Evolutionary conservation across 2,329 filamentous ascomycete genomes (phyloP).

Genomic region (Ambrosiella cleistominuta): DNA sequence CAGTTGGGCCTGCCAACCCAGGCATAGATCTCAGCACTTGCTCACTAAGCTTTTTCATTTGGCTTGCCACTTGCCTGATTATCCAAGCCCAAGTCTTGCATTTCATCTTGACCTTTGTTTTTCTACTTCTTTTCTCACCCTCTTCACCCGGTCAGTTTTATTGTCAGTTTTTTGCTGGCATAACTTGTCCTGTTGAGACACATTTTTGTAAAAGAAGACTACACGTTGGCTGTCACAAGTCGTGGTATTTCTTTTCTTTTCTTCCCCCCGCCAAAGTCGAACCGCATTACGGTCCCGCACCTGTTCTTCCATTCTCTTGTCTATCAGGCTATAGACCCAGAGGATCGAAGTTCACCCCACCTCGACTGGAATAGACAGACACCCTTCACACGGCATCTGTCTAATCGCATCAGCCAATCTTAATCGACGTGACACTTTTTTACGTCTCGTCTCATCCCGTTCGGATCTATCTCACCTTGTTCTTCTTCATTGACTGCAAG

Average conservation of each 20-base stretch:
- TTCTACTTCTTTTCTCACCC: constrained; percentile 10
- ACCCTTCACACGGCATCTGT: neutral
- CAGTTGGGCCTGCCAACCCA: neutral
- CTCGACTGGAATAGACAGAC: too few species aligned
- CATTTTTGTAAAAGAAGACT: constrained; percentile 9
- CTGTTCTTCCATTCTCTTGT: constrained; percentile 8
- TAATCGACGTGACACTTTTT: neutral
- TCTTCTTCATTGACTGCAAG: neutral
- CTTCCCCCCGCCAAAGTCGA: neutral
- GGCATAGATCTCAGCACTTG: neutral
- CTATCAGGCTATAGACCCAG: constrained; percentile 13
- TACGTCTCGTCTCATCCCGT: neutral
- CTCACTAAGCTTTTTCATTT: too few species aligned
- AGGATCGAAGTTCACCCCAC: constrained; percentile 4
- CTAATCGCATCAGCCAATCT: neutral
- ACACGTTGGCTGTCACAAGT: constrained; percentile 10
- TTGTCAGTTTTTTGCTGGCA: constrained; percentile 14
- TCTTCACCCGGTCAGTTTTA: constrained; percentile 13
- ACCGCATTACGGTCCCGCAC: constrained; percentile 2
- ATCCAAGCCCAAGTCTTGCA: neutral
- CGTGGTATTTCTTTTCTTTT: constrained; percentile 8
- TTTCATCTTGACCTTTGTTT: constrained; percentile 10
- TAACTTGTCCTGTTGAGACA: constrained; percentile 13
- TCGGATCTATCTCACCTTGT: neutral
- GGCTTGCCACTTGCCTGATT: constrained; percentile 1